These are phyloP conservation scores for Trichosporon asahii DNA, from an alignment of 1,284 basidiomycete genomes.

Conservation along the genomic window DNA sequence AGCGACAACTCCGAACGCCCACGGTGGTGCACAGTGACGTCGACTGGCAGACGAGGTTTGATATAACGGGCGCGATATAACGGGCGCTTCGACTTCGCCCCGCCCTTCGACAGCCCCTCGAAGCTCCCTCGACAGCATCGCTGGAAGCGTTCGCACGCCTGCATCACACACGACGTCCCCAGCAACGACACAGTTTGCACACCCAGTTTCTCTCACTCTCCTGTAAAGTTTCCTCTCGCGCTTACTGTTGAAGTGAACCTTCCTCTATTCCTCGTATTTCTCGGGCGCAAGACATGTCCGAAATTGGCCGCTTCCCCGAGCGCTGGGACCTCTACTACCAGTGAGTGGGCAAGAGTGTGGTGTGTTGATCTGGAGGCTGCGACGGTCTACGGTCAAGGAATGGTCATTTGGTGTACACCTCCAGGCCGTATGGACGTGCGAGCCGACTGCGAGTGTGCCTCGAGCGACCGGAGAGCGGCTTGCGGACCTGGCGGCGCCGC, in stretches of 20 bases:
- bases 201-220: not conserved
- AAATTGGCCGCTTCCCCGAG: conserved; percentile 18
- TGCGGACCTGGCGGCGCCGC: not conserved
- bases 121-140: not conserved
- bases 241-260: conserved; percentile 1
- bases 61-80: not conserved
- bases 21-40: not conserved
- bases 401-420: not conserved
- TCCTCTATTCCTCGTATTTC: conserved; percentile 13
- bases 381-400: not conserved
- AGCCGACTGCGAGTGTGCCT: not conserved
- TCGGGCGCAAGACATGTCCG: conserved; percentile 21
- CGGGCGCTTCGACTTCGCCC: not conserved
- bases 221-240: not conserved
- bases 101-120: not conserved
- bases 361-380: not conserved
- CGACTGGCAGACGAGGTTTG: not conserved
- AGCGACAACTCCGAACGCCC: not conserved
- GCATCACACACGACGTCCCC: not conserved
- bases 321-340: conserved; percentile 26
- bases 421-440: not conserved
- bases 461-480: not conserved
- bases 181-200: not conserved
- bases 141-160: not conserved
- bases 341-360: conserved; percentile 13